phyloP scores from a whole-genome alignment of 306 rosid species.

The Casuarina equisetifolia region DNA sequence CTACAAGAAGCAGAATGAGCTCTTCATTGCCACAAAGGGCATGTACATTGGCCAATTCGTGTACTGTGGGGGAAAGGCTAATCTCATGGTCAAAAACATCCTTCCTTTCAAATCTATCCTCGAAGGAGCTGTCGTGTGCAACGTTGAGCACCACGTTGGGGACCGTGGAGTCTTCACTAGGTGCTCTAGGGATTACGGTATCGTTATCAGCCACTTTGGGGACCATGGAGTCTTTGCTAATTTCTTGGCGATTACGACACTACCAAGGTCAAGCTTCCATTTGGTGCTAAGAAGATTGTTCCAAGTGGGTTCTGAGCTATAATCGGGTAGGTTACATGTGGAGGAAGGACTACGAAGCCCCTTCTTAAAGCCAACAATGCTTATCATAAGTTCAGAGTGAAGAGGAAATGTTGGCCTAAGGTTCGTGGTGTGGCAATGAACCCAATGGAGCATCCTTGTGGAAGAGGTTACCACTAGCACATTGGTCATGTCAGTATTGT shows the following conservation, averaged over 20 bases:
- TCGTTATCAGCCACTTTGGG: constrained; percentile 35
- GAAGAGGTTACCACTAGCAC: constrained; percentile 53
- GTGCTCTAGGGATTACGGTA: constrained; percentile 43
- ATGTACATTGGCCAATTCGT: constrained; percentile 42
- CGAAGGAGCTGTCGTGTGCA: constrained; percentile 48
- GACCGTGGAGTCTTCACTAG: constrained; percentile 48
- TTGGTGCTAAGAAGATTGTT: constrained; percentile 46
- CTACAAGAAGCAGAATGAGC: constrained; percentile 46
- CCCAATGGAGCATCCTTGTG: constrained; percentile 54
- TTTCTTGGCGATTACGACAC: constrained; percentile 38
- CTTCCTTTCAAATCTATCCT: constrained; percentile 44
- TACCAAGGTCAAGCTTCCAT: constrained; percentile 45
- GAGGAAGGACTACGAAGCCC: constrained; percentile 51
- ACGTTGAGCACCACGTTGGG: constrained; percentile 48
- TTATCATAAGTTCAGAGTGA: constrained; percentile 49
- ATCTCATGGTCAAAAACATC: constrained; percentile 39
- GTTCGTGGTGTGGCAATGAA: constrained; percentile 57
- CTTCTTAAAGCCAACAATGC: constrained; percentile 50
- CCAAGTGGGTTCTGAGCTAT: constrained; percentile 48
- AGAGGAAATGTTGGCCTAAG: constrained; percentile 53
- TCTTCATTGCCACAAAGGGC: constrained; percentile 44
- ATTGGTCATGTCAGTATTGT: constrained; percentile 51
- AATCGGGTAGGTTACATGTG: constrained; percentile 50
- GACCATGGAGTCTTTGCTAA: not conserved
- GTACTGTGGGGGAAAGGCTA: constrained; percentile 44